A percentile compares a stretch with the other conserved stretches of the same genome.
These are phyloP conservation scores for Auriscalpium microsporum DNA, from an alignment of 768 basidiomycete genomes.

Conservation along the genomic window DNA sequence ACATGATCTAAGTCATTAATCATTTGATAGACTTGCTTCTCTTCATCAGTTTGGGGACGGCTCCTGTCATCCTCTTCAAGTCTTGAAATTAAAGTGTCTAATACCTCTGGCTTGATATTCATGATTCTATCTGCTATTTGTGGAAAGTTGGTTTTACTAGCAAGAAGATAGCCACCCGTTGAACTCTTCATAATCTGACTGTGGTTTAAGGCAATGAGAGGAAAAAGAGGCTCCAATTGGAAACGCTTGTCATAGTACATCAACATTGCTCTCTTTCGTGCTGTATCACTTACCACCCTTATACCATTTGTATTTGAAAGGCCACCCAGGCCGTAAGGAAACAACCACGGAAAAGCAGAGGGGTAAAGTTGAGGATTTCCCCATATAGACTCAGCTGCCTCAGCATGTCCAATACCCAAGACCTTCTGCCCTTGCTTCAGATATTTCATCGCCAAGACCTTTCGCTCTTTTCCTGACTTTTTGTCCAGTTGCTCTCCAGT, in stretches of 20 bases:
- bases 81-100: constrained; percentile 1
- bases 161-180: constrained; percentile 18
- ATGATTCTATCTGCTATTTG: constrained; percentile 5
- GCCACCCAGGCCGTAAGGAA: constrained; percentile 32
- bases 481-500: constrained; percentile 18
- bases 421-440: constrained; percentile 20
- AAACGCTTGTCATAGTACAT: constrained; percentile 35
- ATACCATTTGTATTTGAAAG: constrained; percentile 17
- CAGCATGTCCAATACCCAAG: constrained; percentile 23
- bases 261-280: constrained; percentile 19
- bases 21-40: constrained; percentile 6
- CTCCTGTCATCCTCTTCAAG: background rate
- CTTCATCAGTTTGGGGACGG: constrained; percentile 4
- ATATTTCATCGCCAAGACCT: constrained; percentile 21
- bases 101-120: background rate
- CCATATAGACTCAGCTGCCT: constrained; percentile 23
- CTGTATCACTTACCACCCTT: constrained; percentile 20
- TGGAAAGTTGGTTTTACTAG: constrained; percentile 2
- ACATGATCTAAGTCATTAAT: constrained; percentile 12
- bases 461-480: background rate
- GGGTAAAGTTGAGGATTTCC: constrained; percentile 29
- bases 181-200: constrained; percentile 26
- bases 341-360: constrained; percentile 33
- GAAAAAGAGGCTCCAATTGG: constrained; percentile 29
- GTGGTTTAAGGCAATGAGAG: constrained; percentile 32